Evolutionary conservation across 2,329 filamentous ascomycete species (phyloP).

Genomic region (Pseudogymnoascus sp.): DNA sequence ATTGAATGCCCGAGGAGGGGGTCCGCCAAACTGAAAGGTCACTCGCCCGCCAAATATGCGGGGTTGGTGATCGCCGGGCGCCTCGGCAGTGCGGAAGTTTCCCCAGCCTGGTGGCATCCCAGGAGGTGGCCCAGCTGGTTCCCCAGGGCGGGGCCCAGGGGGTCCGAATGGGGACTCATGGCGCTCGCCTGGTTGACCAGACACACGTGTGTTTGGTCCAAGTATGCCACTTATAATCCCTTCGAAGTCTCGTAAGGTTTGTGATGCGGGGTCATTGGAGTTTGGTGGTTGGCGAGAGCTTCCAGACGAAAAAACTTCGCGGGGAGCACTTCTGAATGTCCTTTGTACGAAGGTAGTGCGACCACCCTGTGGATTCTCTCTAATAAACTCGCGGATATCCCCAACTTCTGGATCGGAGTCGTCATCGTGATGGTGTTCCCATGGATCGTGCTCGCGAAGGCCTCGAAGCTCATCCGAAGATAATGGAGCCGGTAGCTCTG

Average conservation of each 20-base stretch:
- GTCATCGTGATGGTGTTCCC: slow-evolving; percentile 25
- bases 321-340: slow-evolving; percentile 19
- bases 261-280: background rate
- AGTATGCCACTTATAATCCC: background rate
- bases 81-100: background rate
- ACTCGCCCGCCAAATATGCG: slow-evolving; percentile 21
- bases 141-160: background rate
- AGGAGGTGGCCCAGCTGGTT: background rate
- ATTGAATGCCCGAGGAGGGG: background rate
- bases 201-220: background rate
- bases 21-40: slow-evolving; percentile 18
- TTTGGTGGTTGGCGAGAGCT: slow-evolving; percentile 3
- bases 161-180: background rate
- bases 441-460: slow-evolving; percentile 24
- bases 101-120: background rate
- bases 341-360: slow-evolving; percentile 22
- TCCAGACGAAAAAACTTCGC: background rate
- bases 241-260: background rate
- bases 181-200: background rate
- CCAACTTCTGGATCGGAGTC: slow-evolving; percentile 52
- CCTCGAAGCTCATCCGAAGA: slow-evolving; percentile 13
- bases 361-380: slow-evolving; percentile 25
- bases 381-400: slow-evolving; percentile 44
- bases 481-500: slow-evolving; percentile 22
- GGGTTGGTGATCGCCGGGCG: slow-evolving; percentile 7